Base-by-base conservation (phyloP, 2,329 filamentous ascomycete genomes). In the Domatiomyces catenatus region DNA sequence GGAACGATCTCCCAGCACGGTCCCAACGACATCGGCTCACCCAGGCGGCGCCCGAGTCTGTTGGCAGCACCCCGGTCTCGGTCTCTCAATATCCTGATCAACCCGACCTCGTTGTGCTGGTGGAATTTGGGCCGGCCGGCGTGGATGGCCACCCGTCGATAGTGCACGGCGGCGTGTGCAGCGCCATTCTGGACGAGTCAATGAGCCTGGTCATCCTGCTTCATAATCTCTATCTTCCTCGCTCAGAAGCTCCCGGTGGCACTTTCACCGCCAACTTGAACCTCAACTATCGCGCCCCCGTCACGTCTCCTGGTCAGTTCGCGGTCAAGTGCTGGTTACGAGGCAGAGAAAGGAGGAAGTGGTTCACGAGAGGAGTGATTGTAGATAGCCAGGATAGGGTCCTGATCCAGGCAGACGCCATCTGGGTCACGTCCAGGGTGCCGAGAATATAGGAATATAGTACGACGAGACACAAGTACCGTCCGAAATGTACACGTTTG, bases 151-250 rank as follows among this genome's bases (percentile, higher is more conserved):
- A 69, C 51, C 64, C 66, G 1, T 51, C 51, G 4, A 65, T 63
- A 2, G 63, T 62, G n/a, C 67, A 69, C 48, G 67, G 67, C 2
- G 67, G 67, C 12, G 55, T 69, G 17, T 54, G 66, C 3, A 63
- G 66, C 17, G 65, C 65, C 2, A 42, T 69, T 18, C 60, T 71
- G 22, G 68, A 71, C 49, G 68, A 71, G 56, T 60, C 64, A 10
- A 69, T 70, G 66, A 67, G 66, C 2, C 52, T 66, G 15, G 61
- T 63, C 5, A 61, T 68, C 20, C 58, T 60, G 39, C 49, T 60
- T 22, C 62, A 64, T 28, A 28, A 44, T 36, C 26, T 46, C 44
- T 45, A 48, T 19, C 18, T 42, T 12, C 17, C 28, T 15, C 24
- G 28, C 2, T 24, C 12, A 3, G 22, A 24, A 6, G 22, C 22